Evolutionary conservation across 2,329 filamentous ascomycete genomes (phyloP).

Genomic region (Fusarium phyllophilum): DNA sequence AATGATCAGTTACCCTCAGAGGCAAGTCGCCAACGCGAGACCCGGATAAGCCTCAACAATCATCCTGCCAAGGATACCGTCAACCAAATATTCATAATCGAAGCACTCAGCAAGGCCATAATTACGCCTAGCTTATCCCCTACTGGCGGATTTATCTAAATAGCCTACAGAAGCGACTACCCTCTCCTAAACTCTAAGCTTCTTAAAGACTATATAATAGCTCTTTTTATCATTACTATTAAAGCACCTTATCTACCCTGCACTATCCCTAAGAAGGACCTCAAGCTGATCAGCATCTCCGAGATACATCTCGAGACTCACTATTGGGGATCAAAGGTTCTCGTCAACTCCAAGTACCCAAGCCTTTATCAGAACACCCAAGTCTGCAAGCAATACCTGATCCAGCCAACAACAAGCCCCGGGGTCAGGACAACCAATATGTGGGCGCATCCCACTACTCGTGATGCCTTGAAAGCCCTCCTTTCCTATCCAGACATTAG

Average conservation of each 20-base stretch:
- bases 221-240: not conserved
- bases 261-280: not conserved
- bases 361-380: too few relatives aligned
- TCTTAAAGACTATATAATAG: not conserved
- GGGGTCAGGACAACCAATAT: too few relatives aligned
- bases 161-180: not conserved
- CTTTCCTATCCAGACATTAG: too few relatives aligned
- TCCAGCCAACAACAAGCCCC: too few relatives aligned
- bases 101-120: not conserved
- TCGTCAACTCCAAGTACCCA: not conserved
- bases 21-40: too few relatives aligned
- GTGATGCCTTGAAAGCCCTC: too few relatives aligned
- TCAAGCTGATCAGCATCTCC: not conserved
- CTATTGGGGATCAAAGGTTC: not conserved
- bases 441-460: too few relatives aligned
- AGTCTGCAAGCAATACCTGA: too few relatives aligned
- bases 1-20: too few relatives aligned
- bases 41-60: not conserved
- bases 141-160: not conserved
- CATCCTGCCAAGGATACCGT: not conserved
- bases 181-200: not conserved
- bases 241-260: not conserved
- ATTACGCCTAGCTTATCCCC: not conserved
- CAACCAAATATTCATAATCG: accelerated
- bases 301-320: not conserved